Evolutionary conservation across 495 filamentous ascomycete genomes (phyloP).

Genomic region (Parmelia sp.): DNA sequence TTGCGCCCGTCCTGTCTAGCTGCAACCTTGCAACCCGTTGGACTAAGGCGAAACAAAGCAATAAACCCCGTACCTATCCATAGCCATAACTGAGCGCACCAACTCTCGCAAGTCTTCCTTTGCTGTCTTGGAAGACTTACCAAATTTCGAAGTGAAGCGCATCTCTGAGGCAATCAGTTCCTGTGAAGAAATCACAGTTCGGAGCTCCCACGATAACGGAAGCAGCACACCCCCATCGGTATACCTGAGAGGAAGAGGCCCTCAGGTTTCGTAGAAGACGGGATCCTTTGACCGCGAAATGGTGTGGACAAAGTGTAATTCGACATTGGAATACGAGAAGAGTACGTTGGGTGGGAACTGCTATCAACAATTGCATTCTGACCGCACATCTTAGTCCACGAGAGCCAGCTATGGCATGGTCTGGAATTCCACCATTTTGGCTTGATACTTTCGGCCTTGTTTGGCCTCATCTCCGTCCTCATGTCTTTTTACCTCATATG

Average conservation of each 20-base stretch:
- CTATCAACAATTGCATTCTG: constrained; percentile 6
- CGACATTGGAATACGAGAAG: constrained; percentile 39
- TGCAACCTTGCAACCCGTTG: neutral
- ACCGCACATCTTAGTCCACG: constrained; percentile 26
- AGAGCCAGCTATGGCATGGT: constrained; percentile 42
- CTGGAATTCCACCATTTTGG: constrained; percentile 45
- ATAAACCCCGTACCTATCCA: neutral
- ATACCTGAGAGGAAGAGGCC: neutral
- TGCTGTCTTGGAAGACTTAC: neutral
- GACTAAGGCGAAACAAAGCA: neutral
- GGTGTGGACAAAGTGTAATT: constrained; percentile 48
- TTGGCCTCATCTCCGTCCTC: constrained; percentile 39
- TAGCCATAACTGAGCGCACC: neutral
- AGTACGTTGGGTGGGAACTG: constrained; percentile 30
- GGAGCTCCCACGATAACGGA: neutral
- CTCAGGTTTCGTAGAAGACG: neutral
- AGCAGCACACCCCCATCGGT: neutral
- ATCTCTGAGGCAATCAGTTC: neutral
- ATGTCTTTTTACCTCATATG: constrained; percentile 54
- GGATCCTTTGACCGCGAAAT: constrained; percentile 27
- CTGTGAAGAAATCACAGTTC: neutral
- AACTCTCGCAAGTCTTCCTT: neutral
- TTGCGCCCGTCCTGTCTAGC: neutral
- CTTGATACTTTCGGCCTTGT: constrained; percentile 43
- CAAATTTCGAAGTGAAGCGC: neutral